Evolutionary conservation across 305 asterid species (phyloP).

Genomic region (Fraxinus baroniana): DNA sequence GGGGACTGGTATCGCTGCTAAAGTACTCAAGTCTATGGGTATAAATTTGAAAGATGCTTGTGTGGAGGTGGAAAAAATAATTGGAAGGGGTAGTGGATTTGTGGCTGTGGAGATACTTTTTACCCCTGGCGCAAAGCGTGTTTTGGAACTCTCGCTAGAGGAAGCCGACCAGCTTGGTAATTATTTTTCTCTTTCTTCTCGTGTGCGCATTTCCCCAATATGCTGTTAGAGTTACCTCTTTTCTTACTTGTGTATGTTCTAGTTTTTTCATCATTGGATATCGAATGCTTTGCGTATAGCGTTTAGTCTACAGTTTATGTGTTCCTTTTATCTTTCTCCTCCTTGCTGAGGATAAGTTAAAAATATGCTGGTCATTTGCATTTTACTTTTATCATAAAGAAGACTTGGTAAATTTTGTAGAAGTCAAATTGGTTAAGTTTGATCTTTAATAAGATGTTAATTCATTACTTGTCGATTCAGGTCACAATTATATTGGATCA

Average conservation of each 20-base stretch:
- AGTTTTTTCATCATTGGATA: neutral
- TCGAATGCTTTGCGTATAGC: neutral
- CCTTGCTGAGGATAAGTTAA: neutral
- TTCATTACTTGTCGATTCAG: slow-evolving; percentile 34
- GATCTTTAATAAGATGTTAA: neutral
- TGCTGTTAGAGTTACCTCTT: neutral
- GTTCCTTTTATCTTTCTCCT: neutral
- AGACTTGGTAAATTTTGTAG: neutral
- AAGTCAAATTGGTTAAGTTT: neutral
- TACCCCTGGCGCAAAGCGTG: slow-evolving; percentile 93
- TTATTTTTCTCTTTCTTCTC: slow-evolving; percentile 9
- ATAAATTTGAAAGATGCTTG: slow-evolving; percentile 92
- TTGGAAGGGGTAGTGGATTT: slow-evolving; percentile 95
- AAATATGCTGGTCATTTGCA: neutral
- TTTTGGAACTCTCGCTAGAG: slow-evolving; percentile 82
- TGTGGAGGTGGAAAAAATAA: slow-evolving; percentile 93
- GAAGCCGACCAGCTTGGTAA: slow-evolving; percentile 98
- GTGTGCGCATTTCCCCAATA: neutral
- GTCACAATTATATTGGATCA: slow-evolving; percentile 96
- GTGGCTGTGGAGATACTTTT: slow-evolving; percentile 97
- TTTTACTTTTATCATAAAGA: neutral
- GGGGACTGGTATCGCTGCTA: slow-evolving; percentile 98
- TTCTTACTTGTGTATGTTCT: neutral
- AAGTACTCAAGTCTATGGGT: slow-evolving; percentile 95
- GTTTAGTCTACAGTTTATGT: neutral